A percentile compares a stretch with the other conserved stretches of the same genome.
Evolutionary conservation across 2,329 filamentous ascomycete genomes (phyloP).

Genomic region (Xylaria sp.): DNA sequence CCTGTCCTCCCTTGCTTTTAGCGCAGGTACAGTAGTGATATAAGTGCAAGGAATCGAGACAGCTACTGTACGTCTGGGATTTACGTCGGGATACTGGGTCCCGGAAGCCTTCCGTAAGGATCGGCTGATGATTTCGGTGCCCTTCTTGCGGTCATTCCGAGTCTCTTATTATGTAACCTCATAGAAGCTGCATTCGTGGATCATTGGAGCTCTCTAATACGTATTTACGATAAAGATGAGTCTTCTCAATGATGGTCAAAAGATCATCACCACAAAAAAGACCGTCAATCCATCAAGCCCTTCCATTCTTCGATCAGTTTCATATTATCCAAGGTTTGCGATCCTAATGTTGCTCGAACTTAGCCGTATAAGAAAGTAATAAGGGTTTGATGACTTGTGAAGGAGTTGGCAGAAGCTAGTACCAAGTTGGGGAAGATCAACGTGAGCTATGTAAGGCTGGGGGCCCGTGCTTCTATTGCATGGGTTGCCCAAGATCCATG

Average conservation of each 20-base stretch:
- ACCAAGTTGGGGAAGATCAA: slow-evolving; percentile 16
- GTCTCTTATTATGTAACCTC: background rate
- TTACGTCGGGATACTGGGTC: background rate
- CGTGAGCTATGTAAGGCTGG: slow-evolving; percentile 1
- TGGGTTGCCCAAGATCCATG: background rate
- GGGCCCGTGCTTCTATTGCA: background rate
- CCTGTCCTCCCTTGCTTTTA: background rate
- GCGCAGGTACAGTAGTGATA: background rate
- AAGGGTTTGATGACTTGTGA: background rate
- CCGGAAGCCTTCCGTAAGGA: slow-evolving; percentile 21
- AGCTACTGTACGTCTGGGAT: background rate
- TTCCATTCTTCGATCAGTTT: background rate
- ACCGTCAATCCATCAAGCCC: background rate
- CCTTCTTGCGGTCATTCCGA: slow-evolving; percentile 3
- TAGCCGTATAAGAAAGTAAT: background rate
- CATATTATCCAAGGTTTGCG: background rate
- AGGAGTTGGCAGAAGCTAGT: background rate
- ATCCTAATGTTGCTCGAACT: background rate
- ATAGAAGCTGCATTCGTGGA: background rate
- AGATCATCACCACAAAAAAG: background rate
- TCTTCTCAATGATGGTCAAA: no score
- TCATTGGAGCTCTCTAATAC: background rate
- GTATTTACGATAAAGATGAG: background rate
- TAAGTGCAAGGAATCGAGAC: slow-evolving; percentile 14
- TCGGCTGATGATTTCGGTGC: background rate